Percentiles rank a stretch among this genome's conserved stretches.
phyloP scores from a whole-genome alignment of 352 stramenopile species.

The Aphanomyces astaci region DNA sequence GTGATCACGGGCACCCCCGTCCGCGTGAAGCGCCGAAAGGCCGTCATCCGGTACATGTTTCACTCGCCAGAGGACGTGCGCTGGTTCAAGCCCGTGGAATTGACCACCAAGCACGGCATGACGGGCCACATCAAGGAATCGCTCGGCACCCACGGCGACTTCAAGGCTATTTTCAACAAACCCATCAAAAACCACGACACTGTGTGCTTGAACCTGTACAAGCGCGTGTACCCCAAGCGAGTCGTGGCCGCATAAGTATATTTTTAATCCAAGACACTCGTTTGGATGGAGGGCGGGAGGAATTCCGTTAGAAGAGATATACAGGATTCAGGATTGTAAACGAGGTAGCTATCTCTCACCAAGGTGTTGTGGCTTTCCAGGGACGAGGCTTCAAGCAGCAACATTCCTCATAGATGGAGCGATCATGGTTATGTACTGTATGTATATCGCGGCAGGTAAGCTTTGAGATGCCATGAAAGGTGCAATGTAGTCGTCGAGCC shows the following conservation, averaged over 20 bases:
- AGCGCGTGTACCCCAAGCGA: slow-evolving; percentile 98
- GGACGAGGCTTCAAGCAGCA: too few relatives aligned
- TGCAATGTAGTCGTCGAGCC: too few relatives aligned
- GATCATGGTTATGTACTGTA: too few relatives aligned
- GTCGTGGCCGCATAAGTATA: slow-evolving; percentile 30
- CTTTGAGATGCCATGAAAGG: too few relatives aligned
- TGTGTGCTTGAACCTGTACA: slow-evolving; percentile 98
- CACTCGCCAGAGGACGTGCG: slow-evolving; percentile 96
- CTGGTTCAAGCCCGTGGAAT: slow-evolving; percentile 98
- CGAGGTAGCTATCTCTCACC: too few relatives aligned
- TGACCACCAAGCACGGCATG: slow-evolving; percentile 97
- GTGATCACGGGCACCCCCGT: slow-evolving; percentile 97
- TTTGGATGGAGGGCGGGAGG: background rate
- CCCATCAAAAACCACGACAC: slow-evolving; percentile 99
- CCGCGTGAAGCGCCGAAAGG: slow-evolving; percentile 97
- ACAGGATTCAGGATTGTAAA: too few relatives aligned
- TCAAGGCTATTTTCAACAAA: slow-evolving; percentile 99
- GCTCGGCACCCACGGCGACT: slow-evolving; percentile 97
- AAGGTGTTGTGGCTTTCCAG: too few relatives aligned
- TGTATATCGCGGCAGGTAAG: too few relatives aligned
- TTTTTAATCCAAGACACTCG: background rate
- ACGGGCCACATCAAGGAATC: slow-evolving; percentile 97
- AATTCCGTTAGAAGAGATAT: background rate
- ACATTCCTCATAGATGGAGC: too few relatives aligned
- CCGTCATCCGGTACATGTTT: slow-evolving; percentile 99